Evolutionary conservation across 2,329 filamentous ascomycete genomes (phyloP).

Genomic region (Lomentospora prolificans): DNA sequence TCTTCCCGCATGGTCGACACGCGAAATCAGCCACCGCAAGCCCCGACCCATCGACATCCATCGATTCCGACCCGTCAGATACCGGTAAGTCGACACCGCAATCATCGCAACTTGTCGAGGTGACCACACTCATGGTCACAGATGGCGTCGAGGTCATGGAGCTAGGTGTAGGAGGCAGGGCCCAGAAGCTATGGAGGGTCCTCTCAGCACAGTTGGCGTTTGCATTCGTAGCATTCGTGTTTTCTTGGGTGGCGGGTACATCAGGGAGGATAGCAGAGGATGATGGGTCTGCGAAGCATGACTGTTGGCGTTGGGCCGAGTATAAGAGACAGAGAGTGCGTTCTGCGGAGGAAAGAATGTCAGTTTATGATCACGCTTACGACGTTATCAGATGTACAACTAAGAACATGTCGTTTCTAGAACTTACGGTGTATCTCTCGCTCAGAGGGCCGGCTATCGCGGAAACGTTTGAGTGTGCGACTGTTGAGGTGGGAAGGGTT

Average conservation of each 20-base stretch:
- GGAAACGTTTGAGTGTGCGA: conserved; percentile 52
- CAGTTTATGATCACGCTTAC: no score
- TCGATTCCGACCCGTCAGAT: conserved; percentile 17
- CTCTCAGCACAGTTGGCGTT: conserved; percentile 25
- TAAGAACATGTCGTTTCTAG: not conserved
- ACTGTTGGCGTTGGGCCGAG: conserved; percentile 36
- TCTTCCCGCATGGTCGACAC: conserved; percentile 42
- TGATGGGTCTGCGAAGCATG: conserved; percentile 10
- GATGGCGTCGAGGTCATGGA: conserved; percentile 17
- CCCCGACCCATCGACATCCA: conserved; percentile 28
- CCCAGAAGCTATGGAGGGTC: conserved; percentile 53
- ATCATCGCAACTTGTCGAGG: conserved; percentile 38
- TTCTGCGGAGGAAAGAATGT: conserved; percentile 27
- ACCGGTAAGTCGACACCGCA: conserved; percentile 29
- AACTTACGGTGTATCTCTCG: conserved; percentile 43
- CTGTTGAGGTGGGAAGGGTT: conserved; percentile 34
- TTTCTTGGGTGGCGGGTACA: conserved; percentile 6
- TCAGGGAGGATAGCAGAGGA: conserved; percentile 13
- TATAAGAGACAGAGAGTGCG: conserved; percentile 49
- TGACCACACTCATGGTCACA: not conserved
- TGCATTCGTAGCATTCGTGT: not conserved
- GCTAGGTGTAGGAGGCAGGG: conserved; percentile 31
- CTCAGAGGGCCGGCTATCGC: conserved; percentile 48
- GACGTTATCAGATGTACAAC: not conserved
- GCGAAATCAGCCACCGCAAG: conserved; percentile 18